Conservation (phyloP, 768 basidiomycete species). For the Suillus paluster region DNA sequence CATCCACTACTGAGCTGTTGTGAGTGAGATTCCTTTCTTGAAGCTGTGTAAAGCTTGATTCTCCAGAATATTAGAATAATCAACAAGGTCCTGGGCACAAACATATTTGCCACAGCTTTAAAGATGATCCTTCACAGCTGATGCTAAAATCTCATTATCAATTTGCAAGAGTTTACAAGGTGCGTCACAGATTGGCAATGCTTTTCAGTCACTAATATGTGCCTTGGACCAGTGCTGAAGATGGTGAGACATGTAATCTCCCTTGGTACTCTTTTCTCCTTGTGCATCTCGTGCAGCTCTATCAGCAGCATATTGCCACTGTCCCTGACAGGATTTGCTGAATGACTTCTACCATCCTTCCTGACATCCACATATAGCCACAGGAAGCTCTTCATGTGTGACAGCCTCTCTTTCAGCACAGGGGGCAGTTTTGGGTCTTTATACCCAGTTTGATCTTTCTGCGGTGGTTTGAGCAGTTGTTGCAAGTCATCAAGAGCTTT, state of each 20-base stretch:
- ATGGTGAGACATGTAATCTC: not conserved
- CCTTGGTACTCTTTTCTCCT: too few relatives aligned
- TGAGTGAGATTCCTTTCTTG: constrained; percentile 23
- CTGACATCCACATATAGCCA: too few relatives aligned
- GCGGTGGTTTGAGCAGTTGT: constrained; percentile 10
- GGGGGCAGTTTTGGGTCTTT: too few relatives aligned
- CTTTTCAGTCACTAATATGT: constrained; percentile 19
- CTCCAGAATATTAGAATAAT: constrained; percentile 15
- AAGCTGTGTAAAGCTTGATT: constrained; percentile 16
- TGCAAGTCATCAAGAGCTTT: constrained; percentile 8
- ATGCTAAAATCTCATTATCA: constrained; percentile 15
- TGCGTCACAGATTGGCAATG: constrained; percentile 26
- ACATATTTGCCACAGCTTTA: constrained; percentile 27
- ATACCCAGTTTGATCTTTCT: constrained; percentile 4
- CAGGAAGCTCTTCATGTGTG: too few relatives aligned
- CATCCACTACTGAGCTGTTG: too few relatives aligned
- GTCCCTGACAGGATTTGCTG: too few relatives aligned
- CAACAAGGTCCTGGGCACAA: constrained; percentile 20
- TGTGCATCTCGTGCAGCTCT: too few relatives aligned
- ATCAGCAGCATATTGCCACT: too few relatives aligned
- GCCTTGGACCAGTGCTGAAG: constrained; percentile 24
- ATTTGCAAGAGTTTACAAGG: constrained; percentile 16
- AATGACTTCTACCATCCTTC: too few relatives aligned
- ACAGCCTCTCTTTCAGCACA: too few relatives aligned
- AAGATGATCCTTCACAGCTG: constrained; percentile 16